phyloP scores from a whole-genome alignment of 805 yeast species.

The Monosporozyma yasuniensis region DNA sequence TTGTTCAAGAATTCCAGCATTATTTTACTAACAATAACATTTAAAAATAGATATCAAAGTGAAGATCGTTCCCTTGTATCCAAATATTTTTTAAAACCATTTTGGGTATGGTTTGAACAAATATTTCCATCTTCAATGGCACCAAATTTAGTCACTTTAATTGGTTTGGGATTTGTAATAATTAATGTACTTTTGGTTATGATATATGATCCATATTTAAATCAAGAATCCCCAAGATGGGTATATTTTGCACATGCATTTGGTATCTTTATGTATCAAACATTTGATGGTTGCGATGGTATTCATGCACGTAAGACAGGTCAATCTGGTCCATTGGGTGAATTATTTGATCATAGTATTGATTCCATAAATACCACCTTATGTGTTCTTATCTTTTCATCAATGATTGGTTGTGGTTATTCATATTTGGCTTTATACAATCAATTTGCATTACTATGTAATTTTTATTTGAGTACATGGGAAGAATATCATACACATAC shows the following conservation, averaged over 20 bases:
- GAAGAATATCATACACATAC: slow-evolving; percentile 89
- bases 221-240: slow-evolving; percentile 60
- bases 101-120: slow-evolving; percentile 64
- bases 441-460: slow-evolving; percentile 66
- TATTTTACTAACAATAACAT: not conserved
- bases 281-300: slow-evolving; percentile 95
- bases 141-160: slow-evolving; percentile 79
- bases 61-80: slow-evolving; percentile 78
- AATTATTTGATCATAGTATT: slow-evolving; percentile 83
- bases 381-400: slow-evolving; percentile 62
- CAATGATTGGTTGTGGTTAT: slow-evolving; percentile 71
- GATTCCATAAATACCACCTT: slow-evolving; percentile 72
- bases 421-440: slow-evolving; percentile 51
- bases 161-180: slow-evolving; percentile 69
- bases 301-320: slow-evolving; percentile 91
- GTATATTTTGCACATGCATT: slow-evolving; percentile 66
- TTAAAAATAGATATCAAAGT: slow-evolving; percentile 44
- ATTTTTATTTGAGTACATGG: slow-evolving; percentile 89
- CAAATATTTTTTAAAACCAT: slow-evolving; percentile 66
- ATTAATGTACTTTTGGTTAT: slow-evolving; percentile 55
- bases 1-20: not conserved
- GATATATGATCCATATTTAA: slow-evolving; percentile 62
- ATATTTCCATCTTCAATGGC: slow-evolving; percentile 84
- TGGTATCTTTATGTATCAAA: slow-evolving; percentile 83
- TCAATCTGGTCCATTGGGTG: slow-evolving; percentile 92